Base-by-base conservation (phyloP, 352 stramenopile species). In the Phytophthora macrochlamydospora region DNA sequence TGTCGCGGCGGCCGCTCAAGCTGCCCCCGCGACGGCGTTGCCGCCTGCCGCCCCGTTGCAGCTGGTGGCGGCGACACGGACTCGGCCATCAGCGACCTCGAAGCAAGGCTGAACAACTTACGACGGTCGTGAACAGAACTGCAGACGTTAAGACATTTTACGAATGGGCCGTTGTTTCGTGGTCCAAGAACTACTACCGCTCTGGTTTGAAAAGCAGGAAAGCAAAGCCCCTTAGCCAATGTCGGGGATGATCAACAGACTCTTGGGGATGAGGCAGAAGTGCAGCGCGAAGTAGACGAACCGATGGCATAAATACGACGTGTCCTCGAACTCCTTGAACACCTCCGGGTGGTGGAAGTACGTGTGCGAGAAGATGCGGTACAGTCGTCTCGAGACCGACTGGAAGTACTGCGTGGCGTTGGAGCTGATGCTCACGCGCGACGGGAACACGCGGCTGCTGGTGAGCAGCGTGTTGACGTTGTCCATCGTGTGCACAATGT, bases 41-140 rank as follows among this genome's bases (percentile, higher is more conserved):
- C 75, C 79, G n/a, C 84, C 78, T 38, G 67, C 80, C 33, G 80
- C 83, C 1, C 85, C 1, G 82, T 91, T 4, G 79, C 85, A 14
- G 81, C 81, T 49, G 83, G 73, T 18, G 65, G 67, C 8, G 65
- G 64, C 43, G 74, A 71, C 61, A 67, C 67, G 55, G 78, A 97
- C 62, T 87, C 93, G 18, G 91, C 93, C 45, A 91, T 99, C 51
- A 97, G 85, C 69, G 97, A 99, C 68, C 85, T 99, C 35, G 97
- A 99, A 81, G 92, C 91, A 51, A 84, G 97, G 61, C 83, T 99
- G 65, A 99, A 99, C 84, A 99, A 99, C 81, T 75, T 99, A 60
- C 83, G 86, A 53, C 81, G 84, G 69, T 92, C 83, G 55, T 92
- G 78, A 80, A 40, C 29, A 49, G 55, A 13, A 7, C 18, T 38